Evolutionary conservation across 2,329 filamentous ascomycete species (phyloP), one percentile per base, ranked within the genome.

Genomic region (Colletotrichum chrysophilum): DNA sequence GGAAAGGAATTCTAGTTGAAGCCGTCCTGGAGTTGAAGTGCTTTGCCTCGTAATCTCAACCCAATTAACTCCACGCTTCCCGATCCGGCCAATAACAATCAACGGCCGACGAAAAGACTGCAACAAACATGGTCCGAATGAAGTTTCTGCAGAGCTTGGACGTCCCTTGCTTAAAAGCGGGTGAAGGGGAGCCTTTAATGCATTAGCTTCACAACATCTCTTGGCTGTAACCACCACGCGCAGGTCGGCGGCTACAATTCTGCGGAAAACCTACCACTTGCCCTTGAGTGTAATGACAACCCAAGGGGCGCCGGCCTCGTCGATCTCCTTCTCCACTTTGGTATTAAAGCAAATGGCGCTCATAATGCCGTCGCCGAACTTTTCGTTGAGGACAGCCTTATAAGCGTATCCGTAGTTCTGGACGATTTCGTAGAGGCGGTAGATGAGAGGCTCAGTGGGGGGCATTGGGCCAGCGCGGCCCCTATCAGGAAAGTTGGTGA

Each of bases 331-430:
- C 84, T 98, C 95, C 4, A 98, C 94, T 82, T 95, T 95, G 0
- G 95, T 98, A 68, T 92, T 94, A 84, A 98, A 98, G 18, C 93
- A 92, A 82, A 98, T 98, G 1, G 96, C 96, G 82, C 95, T 98
- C 96, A 98, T 98, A 82, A 98, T 98, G 2, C 96, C 96, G 82
- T 96, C 94, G 0, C 94, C 94, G 82, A 95, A 96, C 89, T 98
- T 98, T 90, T 98, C 96, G 80, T 98, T 98, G 84, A 98, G 84
- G 6, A 98, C 91, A 1, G 96, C 96, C 89, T 98, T 98, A 87
- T 97, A 98, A 1, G 96, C 95, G 84, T 98, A 97, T 2, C 96
- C 96, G 82, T 98, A 98, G 84, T 98, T 98, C 87, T 98, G 96
- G 77, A 98, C 93, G 82, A 98, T 94, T 89, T 98, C 96, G 84